Percentiles rank a stretch among this genome's conserved stretches.
Conservation (phyloP, 371 early-diverging fungal species). For the Mucor circinelloides region DNA sequence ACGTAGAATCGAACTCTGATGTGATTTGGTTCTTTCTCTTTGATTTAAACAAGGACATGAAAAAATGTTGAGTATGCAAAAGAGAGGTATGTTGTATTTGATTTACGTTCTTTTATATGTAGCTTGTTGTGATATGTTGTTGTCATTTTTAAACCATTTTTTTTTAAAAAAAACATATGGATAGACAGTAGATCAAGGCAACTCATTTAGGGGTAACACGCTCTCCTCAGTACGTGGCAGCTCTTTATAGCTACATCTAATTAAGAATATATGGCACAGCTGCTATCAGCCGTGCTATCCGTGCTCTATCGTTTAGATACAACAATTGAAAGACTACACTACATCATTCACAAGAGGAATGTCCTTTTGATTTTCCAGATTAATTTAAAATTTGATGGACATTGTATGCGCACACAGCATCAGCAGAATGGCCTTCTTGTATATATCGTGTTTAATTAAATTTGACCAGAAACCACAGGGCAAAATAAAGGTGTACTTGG, state of each 20-base stretch:
- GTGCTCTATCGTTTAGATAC: neutral
- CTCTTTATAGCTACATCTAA: no score
- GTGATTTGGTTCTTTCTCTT: neutral
- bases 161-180: neutral
- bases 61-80: neutral
- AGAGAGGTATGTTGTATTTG: neutral
- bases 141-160: neutral
- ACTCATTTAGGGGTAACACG: neutral
- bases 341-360: neutral
- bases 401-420: neutral
- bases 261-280: no score
- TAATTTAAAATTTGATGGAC: neutral
- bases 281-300: neutral
- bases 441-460: neutral
- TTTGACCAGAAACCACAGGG: neutral
- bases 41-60: slow-evolving; percentile 2
- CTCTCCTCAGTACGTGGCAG: neutral
- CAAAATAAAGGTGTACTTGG: neutral
- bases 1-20: neutral
- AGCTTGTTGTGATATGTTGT: neutral
- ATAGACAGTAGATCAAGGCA: neutral
- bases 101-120: neutral
- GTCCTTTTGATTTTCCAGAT: neutral
- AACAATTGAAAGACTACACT: neutral
- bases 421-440: neutral